Base-by-base conservation (phyloP, 305 asterid genomes). In the Fraxinus greggii region DNA sequence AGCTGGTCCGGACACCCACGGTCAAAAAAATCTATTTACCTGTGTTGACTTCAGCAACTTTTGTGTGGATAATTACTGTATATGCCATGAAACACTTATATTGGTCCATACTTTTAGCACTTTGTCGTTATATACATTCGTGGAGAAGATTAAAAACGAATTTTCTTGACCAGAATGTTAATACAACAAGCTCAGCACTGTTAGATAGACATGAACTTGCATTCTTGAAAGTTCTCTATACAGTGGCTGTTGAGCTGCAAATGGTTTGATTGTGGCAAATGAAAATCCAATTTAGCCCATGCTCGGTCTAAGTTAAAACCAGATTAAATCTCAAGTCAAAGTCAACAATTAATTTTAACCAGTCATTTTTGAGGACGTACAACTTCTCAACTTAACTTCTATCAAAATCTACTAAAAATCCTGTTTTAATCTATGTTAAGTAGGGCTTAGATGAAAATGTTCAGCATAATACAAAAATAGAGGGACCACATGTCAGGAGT, bases 211-310 rank as follows among this genome's bases (percentile, higher is more conserved):
- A 28, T 40, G 36, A 75, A 78, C 75, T 74, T 75, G 12, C 35
- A 15, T 75, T 26, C n/a, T 77, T 81, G 67, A 35, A 73, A 51
- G 59, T 85, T 79, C 75, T 28, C 69, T 32, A 33, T 21, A 21
- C 45, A 32, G 56, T 84, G 54, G 38, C 76, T 24, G 38, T 54
- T 69, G 28, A 70, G 74, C 76, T 19, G 67, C 45, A 80, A 51
- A 24, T 78, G 32, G 74, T 81, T 75, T 15, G 38, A 9, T 48
- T 31, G 35, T 74, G 51, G 77, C n/a, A 5, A 54, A 38, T 69
- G 56, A 74, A 51, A n/a, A 61, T 35, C 36, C 23, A 75, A 24
- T 61, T 78, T 32, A 76, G 48, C 17, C 59, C 21, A 48, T 48
- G 21, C 19, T 48, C 19, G 59, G 59, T 48, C 59, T 48, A 48